Base-by-base conservation (phyloP, 2,329 filamentous ascomycete species). In the Hypoxylon sp. region DNA sequence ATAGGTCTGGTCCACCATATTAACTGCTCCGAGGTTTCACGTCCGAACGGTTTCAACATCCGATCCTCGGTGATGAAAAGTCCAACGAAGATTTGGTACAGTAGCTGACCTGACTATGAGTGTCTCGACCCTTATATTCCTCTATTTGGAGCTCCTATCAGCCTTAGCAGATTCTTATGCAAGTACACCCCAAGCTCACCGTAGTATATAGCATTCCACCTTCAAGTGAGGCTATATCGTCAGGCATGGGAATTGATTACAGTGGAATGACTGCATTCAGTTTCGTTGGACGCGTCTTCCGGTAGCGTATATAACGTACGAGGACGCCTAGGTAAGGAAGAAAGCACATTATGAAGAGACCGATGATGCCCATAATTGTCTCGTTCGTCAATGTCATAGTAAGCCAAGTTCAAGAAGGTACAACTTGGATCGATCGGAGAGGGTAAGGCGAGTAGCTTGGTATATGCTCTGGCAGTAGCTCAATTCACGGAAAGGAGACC, bases 301-400 rank as follows among this genome's bases (percentile, higher is more conserved):
- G 57, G 14, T 23, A 23, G 23, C 30, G 61, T 6, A 63, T n/a
- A 6, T 2, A 6, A 5, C 48, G 54, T 12, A 50, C 19, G 14
- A 63, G 41, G n/a, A 37, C 50, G 14, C 12, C 19, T 7, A 63
- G 8, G 9, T 29, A 25, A 27, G 61, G 43, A 5, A 63, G 5
- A 39, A 58, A 12, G 5, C 61, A 63, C 61, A 59, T 63, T 8
- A 50, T 29, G 43, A 63, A n/a, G n/a, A 63, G 12, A 45, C 30
- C 25, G 7, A 51, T n/a, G 16, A 63, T 54, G 5, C 30, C 61
- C 2, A 63, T 29, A n/a, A 63, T 55, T 2, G 54, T 30, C 21
- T 59, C 48, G 23, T 63, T 50, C 19, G 54, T 29, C 21, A 63
- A 45, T 21, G 43, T 19, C 61, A 63, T 61, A 7, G 27, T 5